Base-by-base conservation (phyloP, 1,139 yeast genomes). In the Saccharomyces hybrid region DNA sequence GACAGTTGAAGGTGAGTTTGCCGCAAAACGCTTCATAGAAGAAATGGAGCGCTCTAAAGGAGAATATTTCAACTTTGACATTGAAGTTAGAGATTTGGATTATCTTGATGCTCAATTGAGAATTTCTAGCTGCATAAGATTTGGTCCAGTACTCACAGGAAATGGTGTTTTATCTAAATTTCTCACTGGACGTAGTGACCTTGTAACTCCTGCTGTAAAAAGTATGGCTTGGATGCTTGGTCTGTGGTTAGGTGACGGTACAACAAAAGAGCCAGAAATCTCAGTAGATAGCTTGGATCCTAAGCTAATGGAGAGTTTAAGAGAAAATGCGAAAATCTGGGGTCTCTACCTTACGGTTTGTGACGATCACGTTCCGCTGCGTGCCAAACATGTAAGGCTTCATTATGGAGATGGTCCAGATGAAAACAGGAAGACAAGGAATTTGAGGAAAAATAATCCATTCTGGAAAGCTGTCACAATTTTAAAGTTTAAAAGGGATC, bases 51-150 rank as follows among this genome's bases (percentile, higher is more conserved):
- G 13, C 16, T 49, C 53, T 28, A 48, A 46, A 50, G 67, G 57
- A 28, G 61, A 51, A 52, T 62, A 54, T 48, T 56, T 74, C 51
- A 65, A 67, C 28, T 75, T 74, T 72, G 61, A 63, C 49, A 54
- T 73, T 46, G 73, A 73, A 61, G 74, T 74, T 14, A 61, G 69
- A 53, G 72, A 74, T 57, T 62, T 68, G 50, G 64, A 60, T 27
- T 53, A 58, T 20, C 51, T 74, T 26, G 65, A 59, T 27, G 53
- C 59, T 6, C 53, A 60, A 41, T 70, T 70, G 49, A 66, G 70
- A 49, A 54, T 56, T 20, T 61, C 65, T 20, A 63, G 77, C 13
- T 59, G 59, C 46, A 71, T 73, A 59, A 56, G 68, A 31, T 67
- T 70, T 52, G 61, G 62, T 54, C 78, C 79, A 38, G 63, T 73